phyloP scores from a whole-genome alignment of 495 filamentous ascomycete species.

The Ramalina peruviana region DNA sequence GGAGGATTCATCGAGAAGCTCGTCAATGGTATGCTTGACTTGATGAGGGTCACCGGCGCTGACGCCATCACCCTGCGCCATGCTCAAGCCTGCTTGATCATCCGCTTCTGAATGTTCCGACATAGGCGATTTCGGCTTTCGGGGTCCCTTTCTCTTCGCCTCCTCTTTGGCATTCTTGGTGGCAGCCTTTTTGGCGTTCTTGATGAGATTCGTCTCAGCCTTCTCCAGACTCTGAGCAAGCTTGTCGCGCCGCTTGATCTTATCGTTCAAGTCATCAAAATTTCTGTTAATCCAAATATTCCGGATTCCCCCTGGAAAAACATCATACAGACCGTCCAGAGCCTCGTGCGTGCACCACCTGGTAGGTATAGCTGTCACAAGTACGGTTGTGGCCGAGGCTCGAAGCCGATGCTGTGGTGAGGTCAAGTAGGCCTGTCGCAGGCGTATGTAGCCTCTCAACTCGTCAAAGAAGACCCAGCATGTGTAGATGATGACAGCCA shows the following conservation, averaged over 20 bases:
- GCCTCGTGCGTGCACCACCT: slow-evolving; percentile 79
- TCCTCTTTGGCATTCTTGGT: slow-evolving; percentile 49
- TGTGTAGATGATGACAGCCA: slow-evolving; percentile 69
- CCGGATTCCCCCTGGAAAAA: slow-evolving; percentile 88
- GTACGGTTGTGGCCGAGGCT: slow-evolving; percentile 90
- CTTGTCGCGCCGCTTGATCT: slow-evolving; percentile 61
- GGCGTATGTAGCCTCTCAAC: slow-evolving; percentile 77
- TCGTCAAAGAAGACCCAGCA: slow-evolving; percentile 83
- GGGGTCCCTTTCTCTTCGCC: slow-evolving; percentile 45
- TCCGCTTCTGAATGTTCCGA: slow-evolving; percentile 21
- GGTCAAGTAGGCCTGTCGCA: slow-evolving; percentile 91
- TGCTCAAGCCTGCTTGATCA: slow-evolving; percentile 42
- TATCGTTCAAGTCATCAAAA: slow-evolving; percentile 73
- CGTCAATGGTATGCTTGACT: slow-evolving; percentile 54
- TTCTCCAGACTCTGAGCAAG: slow-evolving; percentile 61
- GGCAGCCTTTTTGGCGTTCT: slow-evolving; percentile 61
- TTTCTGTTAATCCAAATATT: slow-evolving; percentile 97
- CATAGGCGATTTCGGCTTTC: slow-evolving; percentile 38
- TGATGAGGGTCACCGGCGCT: slow-evolving; percentile 78
- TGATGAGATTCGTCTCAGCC: slow-evolving; percentile 76
- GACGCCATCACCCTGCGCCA: slow-evolving; percentile 56
- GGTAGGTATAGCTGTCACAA: slow-evolving; percentile 77
- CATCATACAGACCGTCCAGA: slow-evolving; percentile 77
- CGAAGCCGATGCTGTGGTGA: slow-evolving; percentile 86
- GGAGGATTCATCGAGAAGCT: slow-evolving; percentile 43